Percentiles rank a stretch among this genome's conserved stretches.
Evolutionary conservation across 2,329 filamentous ascomycete species (phyloP).

Genomic region (Alternaria arborescens): DNA sequence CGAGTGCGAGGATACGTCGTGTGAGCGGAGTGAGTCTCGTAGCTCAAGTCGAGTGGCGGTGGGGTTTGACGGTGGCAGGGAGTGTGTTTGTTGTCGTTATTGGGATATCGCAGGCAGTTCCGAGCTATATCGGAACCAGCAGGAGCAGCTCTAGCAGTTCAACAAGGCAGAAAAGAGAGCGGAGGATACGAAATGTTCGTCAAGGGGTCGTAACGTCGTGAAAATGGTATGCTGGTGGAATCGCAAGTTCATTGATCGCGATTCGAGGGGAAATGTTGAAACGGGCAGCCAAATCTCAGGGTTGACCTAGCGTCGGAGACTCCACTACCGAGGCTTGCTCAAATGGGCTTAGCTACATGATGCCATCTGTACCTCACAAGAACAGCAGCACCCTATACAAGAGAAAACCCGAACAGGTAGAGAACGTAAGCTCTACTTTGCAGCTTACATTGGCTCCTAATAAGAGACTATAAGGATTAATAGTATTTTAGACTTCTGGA

Average conservation of each 20-base stretch:
- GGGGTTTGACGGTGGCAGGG: constrained; percentile 18
- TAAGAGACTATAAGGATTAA: no score
- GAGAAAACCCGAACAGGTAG: no score
- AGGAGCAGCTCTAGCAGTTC: constrained; percentile 1
- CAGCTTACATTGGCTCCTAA: no score
- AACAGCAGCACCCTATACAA: no score
- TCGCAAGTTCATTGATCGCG: constrained; percentile 16
- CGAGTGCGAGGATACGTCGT: neutral
- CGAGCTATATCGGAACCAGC: constrained; percentile 8
- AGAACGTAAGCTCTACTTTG: no score
- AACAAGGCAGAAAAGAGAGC: constrained; percentile 24
- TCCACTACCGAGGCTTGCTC: constrained; percentile 17
- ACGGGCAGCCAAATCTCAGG: constrained; percentile 15
- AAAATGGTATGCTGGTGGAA: constrained; percentile 23
- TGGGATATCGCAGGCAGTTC: constrained; percentile 13
- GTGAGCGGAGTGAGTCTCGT: constrained; percentile 1
- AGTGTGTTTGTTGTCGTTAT: constrained; percentile 19
- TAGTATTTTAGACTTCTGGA: no score
- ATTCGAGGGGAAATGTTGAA: constrained; percentile 27
- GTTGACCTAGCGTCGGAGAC: constrained; percentile 24
- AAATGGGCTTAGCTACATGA: neutral
- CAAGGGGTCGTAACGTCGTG: constrained; percentile 45
- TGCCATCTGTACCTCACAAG: neutral
- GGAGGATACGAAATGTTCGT: constrained; percentile 34
- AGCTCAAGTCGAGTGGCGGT: constrained; percentile 19